Evolutionary conservation across 2,329 filamentous ascomycete species (phyloP), one percentile per base, ranked within the genome.

Genomic region (Decorospora gaudefroyi): DNA sequence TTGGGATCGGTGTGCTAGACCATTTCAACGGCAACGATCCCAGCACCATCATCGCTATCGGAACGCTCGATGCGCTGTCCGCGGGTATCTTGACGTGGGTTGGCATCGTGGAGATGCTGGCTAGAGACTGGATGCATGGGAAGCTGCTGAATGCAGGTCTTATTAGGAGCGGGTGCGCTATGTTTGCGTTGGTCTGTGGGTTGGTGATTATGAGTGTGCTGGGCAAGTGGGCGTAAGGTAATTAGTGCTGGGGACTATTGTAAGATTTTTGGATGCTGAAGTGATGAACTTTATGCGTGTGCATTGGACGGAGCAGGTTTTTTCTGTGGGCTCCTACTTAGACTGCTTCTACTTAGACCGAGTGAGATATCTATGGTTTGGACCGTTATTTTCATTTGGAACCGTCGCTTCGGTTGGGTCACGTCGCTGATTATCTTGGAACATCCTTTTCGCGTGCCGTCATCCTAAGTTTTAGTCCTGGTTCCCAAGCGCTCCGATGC

Each of bases 1-100:
- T 92, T 47, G 87, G 88, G 1, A 83, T 90, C 22, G 86, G 85
- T 2, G 85, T 87, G 3, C 70, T 90, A 18, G 71, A 84, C 25
- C 66, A 75, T 6, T 90, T 90, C 71, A 90, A 91, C 57, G 87
- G 86, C 3, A 89, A 87, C 57, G 80, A 88, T 55, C 78, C 76
- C 3, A 75, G 76, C 1, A 90, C 87, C 0, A 75, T 90, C 27
- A 69, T 90, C 29, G 83, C 86, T 2, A 82, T 90, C 23, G 87
- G 86, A 0, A 88, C 86, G 0, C 74, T 91, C 1, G 84, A 91
- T 65, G 85, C 87, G 4, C 62, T 90, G 7, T 87, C 83, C 1
- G 86, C 87, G 0, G 87, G 87, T 18, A 88, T 92, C 30, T 74
- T 91, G 21, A 73, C 87, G n/a, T 91, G 87, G 86, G 86, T 90